Base-by-base conservation (phyloP, 768 basidiomycete species). In the Naganishia friedmannii region DNA sequence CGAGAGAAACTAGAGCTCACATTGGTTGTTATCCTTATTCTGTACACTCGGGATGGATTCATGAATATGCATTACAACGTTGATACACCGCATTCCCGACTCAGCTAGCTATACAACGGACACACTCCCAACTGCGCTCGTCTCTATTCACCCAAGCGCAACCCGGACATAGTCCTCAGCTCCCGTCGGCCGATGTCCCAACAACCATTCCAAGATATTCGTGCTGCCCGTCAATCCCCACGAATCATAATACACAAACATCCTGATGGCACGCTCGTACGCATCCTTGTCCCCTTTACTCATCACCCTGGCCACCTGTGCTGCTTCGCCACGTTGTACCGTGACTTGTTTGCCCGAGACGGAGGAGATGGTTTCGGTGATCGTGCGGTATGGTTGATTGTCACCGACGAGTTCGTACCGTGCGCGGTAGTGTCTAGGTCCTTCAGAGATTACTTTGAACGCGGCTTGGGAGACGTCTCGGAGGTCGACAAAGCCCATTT, bases 91-190 rank as follows among this genome's bases (percentile, higher is more conserved):
- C 23, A 3, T 8, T 42, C 28, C 55, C 31, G 28, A 26, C 32
- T 21, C n/a, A 1, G 29, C 29, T 10, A 26, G 10, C 4, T 12
- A 29, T 29, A 13, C 28, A 56, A 26, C 55, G 12, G 32, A 5
- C 34, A 4, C 34, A 37, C 34, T 37, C 34, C 34, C 32, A n/a
- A 29, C 54, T 55, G n/a, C 57, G 32, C 26, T 9, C 54, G n/a
- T 3, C 12, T n/a, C 42, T 63, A 63, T 29, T 63, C 4, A 21
- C 39, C 39, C 39, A 63, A 85, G 53, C n/a, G 85, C 83, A 42
- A 19, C 84, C 83, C 32, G 87, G 87, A 87, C 80, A 87, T 70
- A 75, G 5, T 42, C 74, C 37, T 76, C 73, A 73, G 79, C 78
- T 15, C 73, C 72, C 34, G 75, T 78, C 9, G 81, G 79, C 45